phyloP scores from a whole-genome alignment of 2,329 filamentous ascomycete genomes.

The Trichoderma harzianum region DNA sequence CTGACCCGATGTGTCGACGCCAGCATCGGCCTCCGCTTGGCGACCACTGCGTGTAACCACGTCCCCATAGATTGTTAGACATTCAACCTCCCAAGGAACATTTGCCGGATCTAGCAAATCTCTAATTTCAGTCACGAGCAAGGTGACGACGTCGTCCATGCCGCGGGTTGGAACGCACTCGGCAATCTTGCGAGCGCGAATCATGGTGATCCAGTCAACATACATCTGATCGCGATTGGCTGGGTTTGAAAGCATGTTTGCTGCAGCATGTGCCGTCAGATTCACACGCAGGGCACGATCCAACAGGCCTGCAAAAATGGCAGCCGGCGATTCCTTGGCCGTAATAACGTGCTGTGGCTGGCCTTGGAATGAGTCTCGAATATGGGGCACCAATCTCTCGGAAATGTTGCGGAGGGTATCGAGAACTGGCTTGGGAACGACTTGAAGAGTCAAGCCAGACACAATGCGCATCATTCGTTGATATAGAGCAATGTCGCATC shows the following conservation, averaged over 20 bases:
- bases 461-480: conserved; percentile 95
- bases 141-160: conserved; percentile 64
- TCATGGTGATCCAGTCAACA: conserved; percentile 75
- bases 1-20: conserved; percentile 42
- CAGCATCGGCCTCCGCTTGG: conserved; percentile 28
- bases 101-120: conserved; percentile 66
- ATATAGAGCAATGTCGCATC: conserved; percentile 93
- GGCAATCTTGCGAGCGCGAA: conserved; percentile 59
- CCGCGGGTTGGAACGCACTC: conserved; percentile 60
- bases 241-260: conserved; percentile 85
- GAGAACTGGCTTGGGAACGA: conserved; percentile 82
- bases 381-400: conserved; percentile 73
- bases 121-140: conserved; percentile 65
- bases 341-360: conserved; percentile 82
- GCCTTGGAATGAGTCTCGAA: conserved; percentile 78
- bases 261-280: conserved; percentile 86
- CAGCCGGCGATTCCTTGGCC: conserved; percentile 84
- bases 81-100: conserved; percentile 63
- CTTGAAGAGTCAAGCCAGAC: conserved; percentile 82
- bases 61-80: conserved; percentile 58
- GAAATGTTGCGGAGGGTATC: conserved; percentile 86
- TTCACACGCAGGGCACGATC: conserved; percentile 89
- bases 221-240: conserved; percentile 95
- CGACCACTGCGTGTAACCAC: conserved; percentile 47
- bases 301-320: conserved; percentile 81